These are phyloP conservation scores for Furcasterigmium sp. DNA, from an alignment of 2,329 filamentous ascomycete genomes.

Conservation along the genomic window DNA sequence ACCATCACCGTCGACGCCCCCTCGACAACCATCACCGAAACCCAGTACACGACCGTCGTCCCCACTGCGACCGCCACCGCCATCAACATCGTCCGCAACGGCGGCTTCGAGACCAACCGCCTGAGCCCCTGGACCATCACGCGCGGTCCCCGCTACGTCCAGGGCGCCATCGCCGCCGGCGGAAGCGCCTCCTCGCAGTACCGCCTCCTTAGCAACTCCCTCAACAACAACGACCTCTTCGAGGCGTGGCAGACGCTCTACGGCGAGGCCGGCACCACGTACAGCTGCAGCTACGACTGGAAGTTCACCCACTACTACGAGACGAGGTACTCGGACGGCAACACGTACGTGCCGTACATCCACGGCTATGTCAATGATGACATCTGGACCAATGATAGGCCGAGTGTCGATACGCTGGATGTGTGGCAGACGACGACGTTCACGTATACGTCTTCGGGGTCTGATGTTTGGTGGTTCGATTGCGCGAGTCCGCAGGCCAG, in stretches of 20 bases:
- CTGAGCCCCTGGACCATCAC: background rate
- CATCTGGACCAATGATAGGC: background rate
- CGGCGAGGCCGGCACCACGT: background rate
- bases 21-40: background rate
- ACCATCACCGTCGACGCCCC: slow-evolving; percentile 12
- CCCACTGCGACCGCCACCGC: background rate
- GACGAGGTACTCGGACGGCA: background rate
- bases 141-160: background rate
- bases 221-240: background rate
- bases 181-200: background rate
- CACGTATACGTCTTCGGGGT: background rate
- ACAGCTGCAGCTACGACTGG: slow-evolving; percentile 1
- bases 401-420: background rate
- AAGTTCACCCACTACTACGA: background rate
- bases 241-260: slow-evolving; percentile 1
- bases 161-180: background rate
- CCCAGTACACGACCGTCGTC: background rate
- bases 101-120: background rate
- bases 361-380: background rate
- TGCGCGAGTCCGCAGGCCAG: background rate
- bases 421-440: background rate
- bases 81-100: background rate
- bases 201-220: background rate
- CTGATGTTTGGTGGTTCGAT: background rate
- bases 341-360: background rate